Conservation (phyloP, 2,329 filamentous ascomycete species). For the Curvularia sp. region DNA sequence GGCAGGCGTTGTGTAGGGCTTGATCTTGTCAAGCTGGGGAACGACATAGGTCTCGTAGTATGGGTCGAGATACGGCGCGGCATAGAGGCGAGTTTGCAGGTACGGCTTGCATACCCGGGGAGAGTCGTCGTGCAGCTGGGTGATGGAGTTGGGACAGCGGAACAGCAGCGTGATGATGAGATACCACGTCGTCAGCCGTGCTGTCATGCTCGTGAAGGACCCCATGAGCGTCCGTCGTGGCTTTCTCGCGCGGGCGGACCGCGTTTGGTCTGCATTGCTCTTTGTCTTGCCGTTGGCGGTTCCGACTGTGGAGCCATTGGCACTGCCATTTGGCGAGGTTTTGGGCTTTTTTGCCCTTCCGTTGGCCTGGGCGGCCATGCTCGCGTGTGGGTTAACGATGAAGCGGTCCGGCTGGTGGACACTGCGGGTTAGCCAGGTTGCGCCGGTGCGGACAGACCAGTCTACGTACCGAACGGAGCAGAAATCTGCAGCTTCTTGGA, state of each 20-base stretch:
- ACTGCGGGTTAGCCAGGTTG: constrained; percentile 6
- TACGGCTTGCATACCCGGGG: constrained; percentile 86
- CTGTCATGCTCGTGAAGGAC: constrained; percentile 42
- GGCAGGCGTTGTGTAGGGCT: constrained; percentile 76
- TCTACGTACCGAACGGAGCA: constrained; percentile 13
- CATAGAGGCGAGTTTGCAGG: constrained; percentile 67
- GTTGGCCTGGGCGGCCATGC: constrained; percentile 49
- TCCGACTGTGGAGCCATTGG: constrained; percentile 35
- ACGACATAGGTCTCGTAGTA: constrained; percentile 87
- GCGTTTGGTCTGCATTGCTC: constrained; percentile 38
- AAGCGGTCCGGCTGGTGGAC: constrained; percentile 11
- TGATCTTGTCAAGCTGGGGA: constrained; percentile 77
- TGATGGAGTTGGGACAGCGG: constrained; percentile 75
- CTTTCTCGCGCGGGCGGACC: constrained; percentile 25
- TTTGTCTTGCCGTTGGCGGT: constrained; percentile 39
- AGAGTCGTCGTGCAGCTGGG: constrained; percentile 71
- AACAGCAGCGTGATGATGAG: constrained; percentile 80
- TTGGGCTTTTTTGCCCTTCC: constrained; percentile 48
- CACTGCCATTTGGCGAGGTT: constrained; percentile 34
- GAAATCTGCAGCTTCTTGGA: constrained; percentile 12
- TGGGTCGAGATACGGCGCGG: constrained; percentile 78
- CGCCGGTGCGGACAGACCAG: neutral
- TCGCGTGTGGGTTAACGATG: constrained; percentile 23
- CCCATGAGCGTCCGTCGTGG: constrained; percentile 32
- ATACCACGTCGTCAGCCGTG: constrained; percentile 78